These are phyloP conservation scores for Theileria luwenshuni DNA, from an alignment of 169 alveolate species.

Conservation along the genomic window DNA sequence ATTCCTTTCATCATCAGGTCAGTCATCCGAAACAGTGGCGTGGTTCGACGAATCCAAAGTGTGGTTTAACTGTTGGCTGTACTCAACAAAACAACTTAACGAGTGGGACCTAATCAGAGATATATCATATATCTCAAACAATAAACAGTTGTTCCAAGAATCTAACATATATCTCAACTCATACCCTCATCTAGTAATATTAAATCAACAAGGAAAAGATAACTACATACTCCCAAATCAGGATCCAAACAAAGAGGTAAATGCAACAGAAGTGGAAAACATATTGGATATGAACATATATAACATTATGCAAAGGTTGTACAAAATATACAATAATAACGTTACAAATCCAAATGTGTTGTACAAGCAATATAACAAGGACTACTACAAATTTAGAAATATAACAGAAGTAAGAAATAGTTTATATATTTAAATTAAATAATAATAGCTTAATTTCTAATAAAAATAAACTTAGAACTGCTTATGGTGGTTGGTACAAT, in stretches of 20 bases:
- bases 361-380: slow-evolving; percentile 7
- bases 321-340: not conserved
- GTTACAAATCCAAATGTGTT: not conserved
- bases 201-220: not conserved
- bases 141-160: slow-evolving; percentile 61
- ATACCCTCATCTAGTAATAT: not conserved
- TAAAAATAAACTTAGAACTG: not conserved
- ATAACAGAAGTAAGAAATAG: not conserved
- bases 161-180: slow-evolving; percentile 22
- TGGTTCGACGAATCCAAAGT: slow-evolving; percentile 70
- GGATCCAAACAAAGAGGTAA: slow-evolving; percentile 2
- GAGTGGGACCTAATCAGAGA: slow-evolving; percentile 76
- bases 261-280: not conserved
- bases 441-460: not conserved
- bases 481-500: not conserved
- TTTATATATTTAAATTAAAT: not conserved
- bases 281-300: slow-evolving; percentile 1
- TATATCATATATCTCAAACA: slow-evolving; percentile 71
- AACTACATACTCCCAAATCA: not conserved
- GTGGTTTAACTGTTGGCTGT: slow-evolving; percentile 77
- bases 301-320: not conserved
- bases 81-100: slow-evolving; percentile 71
- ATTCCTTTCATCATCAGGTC: slow-evolving; percentile 53
- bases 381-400: not conserved
- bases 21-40: slow-evolving; percentile 67